Evolutionary conservation across 2,329 filamentous ascomycete genomes (phyloP), one percentile per base, ranked within the genome.

Genomic region (Helotiales sp.): DNA sequence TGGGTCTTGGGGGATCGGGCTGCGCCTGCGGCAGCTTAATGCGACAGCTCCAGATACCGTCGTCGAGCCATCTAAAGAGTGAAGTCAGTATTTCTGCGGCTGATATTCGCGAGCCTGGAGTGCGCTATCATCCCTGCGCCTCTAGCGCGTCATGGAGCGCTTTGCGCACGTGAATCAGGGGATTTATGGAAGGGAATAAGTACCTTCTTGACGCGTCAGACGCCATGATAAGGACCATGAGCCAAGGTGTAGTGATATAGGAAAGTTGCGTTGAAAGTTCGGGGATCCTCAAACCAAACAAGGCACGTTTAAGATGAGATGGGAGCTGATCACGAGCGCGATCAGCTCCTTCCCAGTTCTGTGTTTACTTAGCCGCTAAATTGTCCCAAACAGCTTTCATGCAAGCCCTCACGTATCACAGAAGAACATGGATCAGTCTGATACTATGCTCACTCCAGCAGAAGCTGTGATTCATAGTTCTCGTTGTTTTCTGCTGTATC

Each of bases 1-100:
- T 7, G 5, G 55, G 15, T 49, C 58, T 57, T 17, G 58, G 42
- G 22, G 24, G 42, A 33, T 66, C 55, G 25, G 51, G 31, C 10
- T 62, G 61, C 8, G 64, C 48, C 30, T 63, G 62, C 27, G 67
- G 62, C 3, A 70, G 57, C 58, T 70, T 70, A 55, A 71, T 71
- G 57, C 68, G 68, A 66, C 69, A 71, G 51, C 65, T 67, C 67
- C 63, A 68, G 52, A 68, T 67, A 40, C 67, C 66, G 36, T 66
- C 67, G 49, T 70, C 67, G 52, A 71, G 66, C 66, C 68, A 69
- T 65, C 69, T 71, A 54, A 15, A 56, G 31, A 54, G 44, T 25
- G 17, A 42, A 52, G 64, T 67, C 53, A 67, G 57, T 40, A 48
- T n/a, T 48, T 19, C 10, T 7, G 25, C 17, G 3, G 40, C n/a